phyloP scores from a whole-genome alignment of 23 red algal genomes.

The Gracilariopsis chorda region DNA sequence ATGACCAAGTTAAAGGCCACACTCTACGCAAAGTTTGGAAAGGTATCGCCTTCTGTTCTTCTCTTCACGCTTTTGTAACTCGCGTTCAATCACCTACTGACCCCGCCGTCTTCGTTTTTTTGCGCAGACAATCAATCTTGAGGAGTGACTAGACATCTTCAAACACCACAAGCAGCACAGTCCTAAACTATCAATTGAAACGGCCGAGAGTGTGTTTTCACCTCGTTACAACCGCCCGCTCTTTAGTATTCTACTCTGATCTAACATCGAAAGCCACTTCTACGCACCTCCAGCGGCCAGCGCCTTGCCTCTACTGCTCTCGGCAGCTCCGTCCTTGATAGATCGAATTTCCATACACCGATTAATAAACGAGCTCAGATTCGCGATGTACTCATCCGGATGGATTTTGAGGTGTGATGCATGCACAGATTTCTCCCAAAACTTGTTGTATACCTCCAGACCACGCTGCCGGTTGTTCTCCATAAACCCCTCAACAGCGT shows the following conservation, averaged over 20 bases:
- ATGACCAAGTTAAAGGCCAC: slow-evolving; percentile 48
- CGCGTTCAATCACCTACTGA: too few species aligned
- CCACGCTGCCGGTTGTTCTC: slow-evolving; percentile 84
- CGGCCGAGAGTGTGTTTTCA: too few species aligned
- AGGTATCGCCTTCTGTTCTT: slow-evolving; percentile 23
- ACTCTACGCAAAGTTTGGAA: slow-evolving; percentile 70
- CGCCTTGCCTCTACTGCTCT: too few species aligned
- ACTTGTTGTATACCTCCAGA: slow-evolving; percentile 86
- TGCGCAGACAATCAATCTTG: slow-evolving; percentile 67
- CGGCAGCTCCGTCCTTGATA: background rate
- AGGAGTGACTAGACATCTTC: too few species aligned
- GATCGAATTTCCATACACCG: slow-evolving; percentile 72
- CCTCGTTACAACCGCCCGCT: too few species aligned
- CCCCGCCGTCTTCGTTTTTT: too few species aligned
- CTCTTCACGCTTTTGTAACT: too few species aligned
- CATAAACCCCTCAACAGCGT: slow-evolving; percentile 84
- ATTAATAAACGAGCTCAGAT: slow-evolving; percentile 75
- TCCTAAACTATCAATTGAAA: too few species aligned
- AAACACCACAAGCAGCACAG: too few species aligned
- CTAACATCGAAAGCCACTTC: too few species aligned
- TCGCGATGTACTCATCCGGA: slow-evolving; percentile 89
- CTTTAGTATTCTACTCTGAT: too few species aligned
- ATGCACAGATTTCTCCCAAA: slow-evolving; percentile 91
- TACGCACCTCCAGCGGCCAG: too few species aligned
- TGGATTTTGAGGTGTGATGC: slow-evolving; percentile 87